A percentile compares a stretch with the other conserved stretches of the same genome.
Conservation (phyloP, 2,329 filamentous ascomycete species). For the Fusarium fujikuroi region DNA sequence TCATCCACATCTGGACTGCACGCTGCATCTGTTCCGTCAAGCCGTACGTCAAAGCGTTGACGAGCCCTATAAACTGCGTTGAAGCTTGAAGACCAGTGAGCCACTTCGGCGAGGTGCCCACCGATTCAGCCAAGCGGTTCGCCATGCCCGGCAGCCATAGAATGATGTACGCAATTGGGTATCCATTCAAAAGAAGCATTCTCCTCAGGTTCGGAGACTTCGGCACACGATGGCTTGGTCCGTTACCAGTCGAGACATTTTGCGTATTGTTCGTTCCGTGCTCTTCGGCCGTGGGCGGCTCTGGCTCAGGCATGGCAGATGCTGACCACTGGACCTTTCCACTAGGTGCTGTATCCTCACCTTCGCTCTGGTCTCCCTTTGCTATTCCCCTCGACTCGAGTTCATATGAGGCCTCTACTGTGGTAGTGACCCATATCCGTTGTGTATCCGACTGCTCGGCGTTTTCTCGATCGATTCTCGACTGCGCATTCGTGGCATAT, state of each 20-base stretch:
- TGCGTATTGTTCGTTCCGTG: background rate
- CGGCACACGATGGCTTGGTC: background rate
- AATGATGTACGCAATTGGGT: background rate
- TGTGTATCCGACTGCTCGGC: background rate
- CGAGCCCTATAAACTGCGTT: background rate
- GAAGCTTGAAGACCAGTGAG: background rate
- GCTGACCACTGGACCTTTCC: background rate
- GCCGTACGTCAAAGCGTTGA: background rate
- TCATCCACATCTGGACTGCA: background rate
- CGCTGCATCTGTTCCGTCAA: conserved; percentile 5
- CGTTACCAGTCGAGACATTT: background rate
- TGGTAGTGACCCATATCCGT: background rate
- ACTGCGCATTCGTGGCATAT: background rate
- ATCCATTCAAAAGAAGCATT: background rate
- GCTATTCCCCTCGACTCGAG: background rate
- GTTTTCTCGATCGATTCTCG: background rate
- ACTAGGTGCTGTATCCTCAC: background rate
- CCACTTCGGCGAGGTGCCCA: background rate
- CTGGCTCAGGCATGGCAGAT: background rate
- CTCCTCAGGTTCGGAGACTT: background rate
- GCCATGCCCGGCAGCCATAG: background rate
- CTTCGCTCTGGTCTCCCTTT: background rate
- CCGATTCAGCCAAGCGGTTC: background rate
- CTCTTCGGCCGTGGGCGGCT: background rate
- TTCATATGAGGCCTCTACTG: background rate